Evolutionary conservation across 805 yeast genomes (phyloP).

Genomic region (Kuraishia piskuri): DNA sequence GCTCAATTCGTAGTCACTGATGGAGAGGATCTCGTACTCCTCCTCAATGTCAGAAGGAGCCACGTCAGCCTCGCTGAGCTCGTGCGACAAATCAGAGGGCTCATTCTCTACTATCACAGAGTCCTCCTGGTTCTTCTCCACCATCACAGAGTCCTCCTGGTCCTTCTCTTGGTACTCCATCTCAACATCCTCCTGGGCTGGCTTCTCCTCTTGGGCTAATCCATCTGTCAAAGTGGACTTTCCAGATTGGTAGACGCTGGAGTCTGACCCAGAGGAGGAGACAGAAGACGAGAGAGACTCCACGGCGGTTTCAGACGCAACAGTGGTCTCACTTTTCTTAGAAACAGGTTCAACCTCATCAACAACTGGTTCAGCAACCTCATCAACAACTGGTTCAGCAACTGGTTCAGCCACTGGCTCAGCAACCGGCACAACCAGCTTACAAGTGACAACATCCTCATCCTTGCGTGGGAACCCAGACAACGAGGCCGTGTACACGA

Average conservation of each 20-base stretch:
- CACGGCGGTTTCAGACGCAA: not conserved
- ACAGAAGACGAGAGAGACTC: not conserved
- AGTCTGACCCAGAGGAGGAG: not conserved
- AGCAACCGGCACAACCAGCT: too few species aligned
- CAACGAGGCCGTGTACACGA: not conserved
- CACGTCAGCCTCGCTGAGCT: not conserved
- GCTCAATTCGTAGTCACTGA: constrained; percentile 10
- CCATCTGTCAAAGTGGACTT: not conserved
- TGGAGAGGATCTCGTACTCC: constrained; percentile 16
- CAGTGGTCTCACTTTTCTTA: not conserved
- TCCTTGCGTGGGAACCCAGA: not conserved
- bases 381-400: not conserved
- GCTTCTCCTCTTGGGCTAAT: not conserved
- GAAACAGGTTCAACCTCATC: not conserved
- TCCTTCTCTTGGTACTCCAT: not conserved
- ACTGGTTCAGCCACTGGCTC: not conserved
- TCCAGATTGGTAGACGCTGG: not conserved
- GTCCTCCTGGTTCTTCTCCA: not conserved
- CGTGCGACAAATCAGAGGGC: not conserved
- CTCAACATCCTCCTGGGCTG: constrained; percentile 1
- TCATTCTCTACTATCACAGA: not conserved
- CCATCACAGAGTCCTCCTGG: not conserved
- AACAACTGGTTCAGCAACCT: not conserved
- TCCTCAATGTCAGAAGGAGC: not conserved
- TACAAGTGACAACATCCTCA: not conserved